Base-by-base conservation (phyloP, 78 protist species). In the Salpingoeca rosetta region DNA sequence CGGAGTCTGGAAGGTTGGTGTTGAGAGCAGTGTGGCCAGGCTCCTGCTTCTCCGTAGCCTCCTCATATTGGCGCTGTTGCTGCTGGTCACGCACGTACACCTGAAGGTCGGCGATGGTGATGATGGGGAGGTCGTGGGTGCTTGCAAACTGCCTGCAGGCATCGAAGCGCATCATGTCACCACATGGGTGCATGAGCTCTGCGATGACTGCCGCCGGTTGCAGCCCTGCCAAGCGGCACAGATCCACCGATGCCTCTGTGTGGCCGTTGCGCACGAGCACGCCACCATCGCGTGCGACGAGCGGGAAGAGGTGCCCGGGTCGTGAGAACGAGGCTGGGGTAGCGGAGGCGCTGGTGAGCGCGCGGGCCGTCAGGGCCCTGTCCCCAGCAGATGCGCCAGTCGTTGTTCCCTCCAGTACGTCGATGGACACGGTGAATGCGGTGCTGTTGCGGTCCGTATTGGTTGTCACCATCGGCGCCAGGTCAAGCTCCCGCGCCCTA, bases 291-390 rank as follows among this genome's bases (percentile, higher is more conserved):
- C 38, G 38, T 17, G 80, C 35, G 26, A 72, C 81, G 57, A 91
- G 91, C 12, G 93, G 93, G 88, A 91, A 91, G 40, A 88, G 65
- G 89, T 88, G 91, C 17, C 93, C 94, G 35, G 94, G 94, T 3
- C 90, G 84, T 0, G 3, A 38, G 88, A 91, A 87, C 74, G 65
- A 87, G 25, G 22, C 22, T 1, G 88, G 76, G 0, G n/a, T 0
- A 26, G 42, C 2, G 24, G 3, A 0, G 38, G 94, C 65, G 79
- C 84, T 84, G 40, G 93, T 87, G 39, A 91, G 83, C 31, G 89
- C 87, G 74, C n/a, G 24, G 42, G 86, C 36, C 3, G 91, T 91
- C n/a, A 2, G 37, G 12, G 87, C 76, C 24, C 94, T 84, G 82
- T 91, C 92, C 39, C 73, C 76, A 35, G 94, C 91, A 1, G 88